Evolutionary conservation across 371 early-diverging fungal species (phyloP), one percentile per base, ranked within the genome.

Genomic region (Mortierella sp.): DNA sequence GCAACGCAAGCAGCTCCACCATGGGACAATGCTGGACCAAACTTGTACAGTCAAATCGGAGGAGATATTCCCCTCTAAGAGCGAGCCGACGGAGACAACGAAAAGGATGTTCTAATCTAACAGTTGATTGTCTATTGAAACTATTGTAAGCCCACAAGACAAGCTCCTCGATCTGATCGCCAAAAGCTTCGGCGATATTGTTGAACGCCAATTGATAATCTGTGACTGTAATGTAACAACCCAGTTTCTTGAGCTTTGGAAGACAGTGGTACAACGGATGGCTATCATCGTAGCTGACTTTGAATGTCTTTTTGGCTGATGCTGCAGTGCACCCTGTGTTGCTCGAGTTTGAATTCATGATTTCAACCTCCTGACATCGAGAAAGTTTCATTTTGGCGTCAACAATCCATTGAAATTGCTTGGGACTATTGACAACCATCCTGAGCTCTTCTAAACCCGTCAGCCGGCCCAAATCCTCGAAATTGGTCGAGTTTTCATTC

Each of bases 151-250:
- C 24, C 20, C 47, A n/a, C 43, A 78, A 14, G 24, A 65, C 40
- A 18, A 78, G 26, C n/a, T 73, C 73, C 22, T 73, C 64, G 28
- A 78, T 69, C 49, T 77, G 78, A 32, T 77, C 65, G 3, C 57
- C 61, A 68, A 81, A 68, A 22, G 73, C 77, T 24, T 77, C 72
- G 14, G 30, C 35, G 16, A 54, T 28, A 37, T 22, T 62, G 32
- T 61, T 32, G 5, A 77, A 11, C 5, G 54, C 28, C 1, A 24
- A 32, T 3, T 54, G 4, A 4, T 12, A 20, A 6, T 26, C n/a
- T 5, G 22, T n/a, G 1, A 6, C 5, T 3, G 5, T 35, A 45
- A 22, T 39, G 6, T 28, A 5, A 22, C 64, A 18, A 9, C 65
- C 64, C 20, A 76, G 58, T 20, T 28, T 58, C 26, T 28, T 60